These are phyloP conservation scores for Fusarium poae DNA, from an alignment of 2,329 filamentous ascomycete genomes.

Conservation along the genomic window DNA sequence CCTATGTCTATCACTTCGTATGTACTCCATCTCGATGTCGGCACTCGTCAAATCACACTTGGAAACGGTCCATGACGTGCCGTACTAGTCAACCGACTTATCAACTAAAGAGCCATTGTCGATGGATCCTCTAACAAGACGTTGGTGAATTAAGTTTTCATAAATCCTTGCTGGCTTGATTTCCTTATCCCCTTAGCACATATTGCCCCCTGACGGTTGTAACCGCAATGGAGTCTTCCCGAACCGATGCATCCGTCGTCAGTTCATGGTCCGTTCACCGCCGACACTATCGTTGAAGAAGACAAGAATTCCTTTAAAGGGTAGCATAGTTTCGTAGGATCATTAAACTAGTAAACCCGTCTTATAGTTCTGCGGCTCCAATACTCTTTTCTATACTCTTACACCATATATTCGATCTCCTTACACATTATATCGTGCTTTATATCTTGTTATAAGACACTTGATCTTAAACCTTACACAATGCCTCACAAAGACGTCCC, in stretches of 20 bases:
- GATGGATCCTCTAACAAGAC: neutral
- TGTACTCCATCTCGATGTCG: conserved; percentile 2
- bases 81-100: neutral
- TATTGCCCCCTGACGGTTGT: conserved; percentile 15
- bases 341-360: neutral
- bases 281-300: conserved; percentile 15
- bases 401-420: neutral
- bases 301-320: conserved; percentile 8
- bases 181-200: neutral
- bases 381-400: neutral
- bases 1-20: conserved; percentile 2
- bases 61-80: conserved; percentile 2
- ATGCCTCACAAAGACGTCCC: conserved; percentile 30
- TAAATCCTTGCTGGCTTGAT: conserved; percentile 10
- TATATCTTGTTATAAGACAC: neutral
- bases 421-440: neutral
- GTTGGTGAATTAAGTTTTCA: conserved; percentile 2
- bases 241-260: conserved; percentile 16
- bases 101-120: neutral
- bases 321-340: conserved; percentile 8
- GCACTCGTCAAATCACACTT: conserved; percentile 16
- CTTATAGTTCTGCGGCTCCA: neutral
- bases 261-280: conserved; percentile 33
- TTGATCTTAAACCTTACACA: neutral
- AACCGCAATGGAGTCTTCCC: conserved; percentile 29